Conservation (phyloP, 1,284 basidiomycete genomes). For the Moesziomyces parantarcticus region DNA sequence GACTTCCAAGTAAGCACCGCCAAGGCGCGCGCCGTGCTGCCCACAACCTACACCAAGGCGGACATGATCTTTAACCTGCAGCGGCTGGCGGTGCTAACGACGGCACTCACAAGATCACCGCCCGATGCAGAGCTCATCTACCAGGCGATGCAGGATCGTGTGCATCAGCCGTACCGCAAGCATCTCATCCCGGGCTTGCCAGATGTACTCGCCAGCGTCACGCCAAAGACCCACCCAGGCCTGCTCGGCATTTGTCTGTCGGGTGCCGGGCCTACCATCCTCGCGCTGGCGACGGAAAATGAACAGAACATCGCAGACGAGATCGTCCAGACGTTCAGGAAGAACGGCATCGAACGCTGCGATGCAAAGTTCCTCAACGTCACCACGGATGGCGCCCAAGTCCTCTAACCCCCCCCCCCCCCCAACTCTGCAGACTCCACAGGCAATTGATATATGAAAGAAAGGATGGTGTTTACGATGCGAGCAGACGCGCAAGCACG, state of each 20-base stretch:
- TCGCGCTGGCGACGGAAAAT: constrained; percentile 86
- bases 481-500: constrained; percentile 33
- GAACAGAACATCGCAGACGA: constrained; percentile 56
- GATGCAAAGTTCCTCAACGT: constrained; percentile 59
- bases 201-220: constrained; percentile 78
- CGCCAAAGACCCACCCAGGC: constrained; percentile 88
- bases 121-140: constrained; percentile 94
- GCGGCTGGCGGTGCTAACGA: constrained; percentile 95
- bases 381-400: constrained; percentile 57
- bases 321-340: constrained; percentile 56
- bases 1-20: constrained; percentile 96
- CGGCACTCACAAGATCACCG: constrained; percentile 87
- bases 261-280: constrained; percentile 95
- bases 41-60: constrained; percentile 83
- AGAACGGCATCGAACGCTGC: constrained; percentile 58
- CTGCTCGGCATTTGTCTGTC: constrained; percentile 96
- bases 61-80: constrained; percentile 97
- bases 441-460: too few species aligned
- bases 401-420: constrained; percentile 1
- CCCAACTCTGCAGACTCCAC: too few species aligned
- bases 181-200: constrained; percentile 84
- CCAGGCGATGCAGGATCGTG: constrained; percentile 98
- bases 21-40: constrained; percentile 88
- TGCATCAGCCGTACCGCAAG: constrained; percentile 97
- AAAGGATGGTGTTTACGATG: neutral